Evolutionary conservation across 192 early-diverging fungal genomes (phyloP).

Genomic region (Irineochytrium annulatum): DNA sequence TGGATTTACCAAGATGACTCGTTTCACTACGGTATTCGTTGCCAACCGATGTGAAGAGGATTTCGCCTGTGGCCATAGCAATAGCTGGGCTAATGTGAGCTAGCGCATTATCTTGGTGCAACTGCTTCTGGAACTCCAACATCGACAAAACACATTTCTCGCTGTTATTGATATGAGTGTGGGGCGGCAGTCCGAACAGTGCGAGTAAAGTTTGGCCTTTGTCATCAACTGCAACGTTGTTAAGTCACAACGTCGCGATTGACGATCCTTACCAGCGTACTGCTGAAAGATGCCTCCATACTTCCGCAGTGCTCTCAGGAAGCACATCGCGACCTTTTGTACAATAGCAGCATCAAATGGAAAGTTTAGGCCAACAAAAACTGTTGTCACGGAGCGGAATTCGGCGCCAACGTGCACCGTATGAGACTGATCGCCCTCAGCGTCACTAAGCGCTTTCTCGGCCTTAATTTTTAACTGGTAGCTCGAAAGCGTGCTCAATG

Average conservation of each 20-base stretch:
- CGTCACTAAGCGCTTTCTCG: no score
- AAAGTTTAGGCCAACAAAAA: no score
- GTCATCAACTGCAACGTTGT: neutral
- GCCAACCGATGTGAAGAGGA: neutral
- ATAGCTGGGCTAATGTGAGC: neutral
- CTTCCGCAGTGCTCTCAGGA: neutral
- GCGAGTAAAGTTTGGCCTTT: neutral
- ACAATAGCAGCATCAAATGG: no score
- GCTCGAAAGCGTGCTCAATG: no score
- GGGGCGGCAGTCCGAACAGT: neutral
- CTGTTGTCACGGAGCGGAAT: no score
- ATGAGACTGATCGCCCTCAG: no score
- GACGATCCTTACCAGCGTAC: neutral
- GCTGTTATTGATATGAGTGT: neutral
- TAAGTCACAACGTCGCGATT: neutral
- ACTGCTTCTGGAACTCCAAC: neutral
- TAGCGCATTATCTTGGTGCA: no score
- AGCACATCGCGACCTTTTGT: no score
- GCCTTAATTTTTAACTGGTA: no score
- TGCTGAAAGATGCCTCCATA: conserved; percentile 1
- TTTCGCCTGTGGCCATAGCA: neutral
- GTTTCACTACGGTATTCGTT: neutral
- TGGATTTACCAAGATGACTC: neutral
- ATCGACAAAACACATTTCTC: neutral
- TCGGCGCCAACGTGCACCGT: no score